Base-by-base conservation (phyloP, 2,329 filamentous ascomycete species). In the Furcasterigmium furcatum region DNA sequence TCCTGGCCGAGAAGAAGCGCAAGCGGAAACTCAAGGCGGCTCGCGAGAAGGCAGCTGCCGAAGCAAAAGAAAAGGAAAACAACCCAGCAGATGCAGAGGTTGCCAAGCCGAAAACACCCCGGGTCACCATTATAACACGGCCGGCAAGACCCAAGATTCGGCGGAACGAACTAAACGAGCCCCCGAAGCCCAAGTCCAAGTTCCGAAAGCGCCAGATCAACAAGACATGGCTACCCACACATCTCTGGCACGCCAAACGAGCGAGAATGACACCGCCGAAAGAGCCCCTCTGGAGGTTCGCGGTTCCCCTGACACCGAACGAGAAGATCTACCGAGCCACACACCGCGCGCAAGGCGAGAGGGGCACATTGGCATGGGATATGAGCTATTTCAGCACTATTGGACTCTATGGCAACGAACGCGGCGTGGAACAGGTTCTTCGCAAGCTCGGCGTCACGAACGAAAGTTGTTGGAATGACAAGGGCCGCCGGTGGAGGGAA, bases 141-240 rank as follows among this genome's bases (percentile, higher is more conserved):
- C 56, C 60, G 20, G 67, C 75, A 8, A 73, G 75, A 34, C 82
- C 85, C 2, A 89, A 87, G 64, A 81, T 88, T 54, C 85, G 84
- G 61, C 82, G 84, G 55, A 82, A 89, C 56, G 73, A 70, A 44
- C 75, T 91, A 42, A 87, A 88, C 45, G 73, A 80, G 62, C 63
- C 83, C 3, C 70, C 68, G 0, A 63, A 58, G 41, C 61, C 82
- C 2, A 77, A 76, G 38, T 80, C 69, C 19, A 91, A 85, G 57
- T 97, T 90, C 61, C 83, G 85, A 54, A 94, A 90, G 66, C 84
- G 94, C 25, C 92, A 97, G 62, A 71, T 85, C 38, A 77, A 88
- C 63, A 97, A 97, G 72, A 91, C 88, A 3, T 96, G 92, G 90
- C 73, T 99, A 14, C 94, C 94, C 0, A 97, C 94, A 7, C 94